phyloP scores from a whole-genome alignment of 768 basidiomycete genomes.

The Suillus weaverae region DNA sequence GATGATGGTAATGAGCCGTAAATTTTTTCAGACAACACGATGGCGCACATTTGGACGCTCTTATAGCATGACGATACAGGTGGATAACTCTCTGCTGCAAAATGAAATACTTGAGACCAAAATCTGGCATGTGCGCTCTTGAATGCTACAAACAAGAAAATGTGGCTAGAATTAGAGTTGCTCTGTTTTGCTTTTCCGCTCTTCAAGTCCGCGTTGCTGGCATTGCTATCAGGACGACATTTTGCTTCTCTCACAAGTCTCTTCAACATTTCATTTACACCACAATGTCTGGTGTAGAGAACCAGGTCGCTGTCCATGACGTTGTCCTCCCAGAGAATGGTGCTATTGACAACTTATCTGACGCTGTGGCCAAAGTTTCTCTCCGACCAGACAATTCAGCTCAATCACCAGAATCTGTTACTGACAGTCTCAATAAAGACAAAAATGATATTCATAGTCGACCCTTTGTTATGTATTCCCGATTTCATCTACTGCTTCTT shows the following conservation, averaged over 20 bases:
- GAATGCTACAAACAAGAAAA: conserved; percentile 6
- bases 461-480: conserved; percentile 66
- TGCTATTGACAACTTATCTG: conserved; percentile 29
- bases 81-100: conserved; percentile 58
- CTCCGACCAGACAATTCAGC: conserved; percentile 21
- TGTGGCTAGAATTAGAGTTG: conserved; percentile 12
- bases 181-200: conserved; percentile 19
- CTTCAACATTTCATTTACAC: conserved; percentile 13
- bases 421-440: conserved; percentile 29
- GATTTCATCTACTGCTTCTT: conserved; percentile 65
- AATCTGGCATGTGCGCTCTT: conserved; percentile 7
- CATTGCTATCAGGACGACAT: conserved; percentile 11
- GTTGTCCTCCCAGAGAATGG: conserved; percentile 13
- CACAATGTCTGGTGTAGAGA: conserved; percentile 37
- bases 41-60: conserved; percentile 61
- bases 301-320: conserved; percentile 7
- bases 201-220: conserved; percentile 15
- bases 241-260: conserved; percentile 8
- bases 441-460: conserved; percentile 27
- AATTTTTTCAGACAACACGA: neutral
- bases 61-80: conserved; percentile 68
- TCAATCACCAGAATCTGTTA: conserved; percentile 15
- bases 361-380: conserved; percentile 34
- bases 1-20: neutral
- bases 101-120: conserved; percentile 75